A percentile compares a stretch with the other conserved stretches of the same genome.
Conservation (phyloP, 352 stramenopile genomes). For the Pythium guiyangense region DNA sequence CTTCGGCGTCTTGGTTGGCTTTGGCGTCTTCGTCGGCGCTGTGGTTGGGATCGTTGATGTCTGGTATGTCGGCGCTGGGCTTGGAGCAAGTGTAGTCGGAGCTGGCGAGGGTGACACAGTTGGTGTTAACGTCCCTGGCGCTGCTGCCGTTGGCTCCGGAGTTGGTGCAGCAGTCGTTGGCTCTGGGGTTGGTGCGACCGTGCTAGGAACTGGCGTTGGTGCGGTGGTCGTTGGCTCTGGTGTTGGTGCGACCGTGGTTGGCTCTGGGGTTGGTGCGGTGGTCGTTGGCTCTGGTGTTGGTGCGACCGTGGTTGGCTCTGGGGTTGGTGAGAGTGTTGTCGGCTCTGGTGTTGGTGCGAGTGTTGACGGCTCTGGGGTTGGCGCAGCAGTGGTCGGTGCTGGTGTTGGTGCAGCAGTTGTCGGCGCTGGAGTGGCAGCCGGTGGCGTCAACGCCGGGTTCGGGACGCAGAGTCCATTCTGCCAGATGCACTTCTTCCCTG, state of each 20-base stretch:
- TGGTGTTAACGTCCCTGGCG: background rate
- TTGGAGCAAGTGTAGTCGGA: no score
- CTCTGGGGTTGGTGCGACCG: background rate
- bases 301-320: background rate
- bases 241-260: background rate
- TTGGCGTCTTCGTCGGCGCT: no score
- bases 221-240: background rate
- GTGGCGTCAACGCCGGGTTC: constrained; percentile 7
- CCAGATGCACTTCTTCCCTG: constrained; percentile 22
- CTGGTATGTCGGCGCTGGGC: no score
- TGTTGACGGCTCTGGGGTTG: background rate
- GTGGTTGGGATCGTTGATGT: no score
- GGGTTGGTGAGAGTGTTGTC: background rate
- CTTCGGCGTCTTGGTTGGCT: no score
- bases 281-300: background rate
- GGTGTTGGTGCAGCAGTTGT: background rate
- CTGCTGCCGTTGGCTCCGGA: background rate
- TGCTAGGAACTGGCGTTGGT: background rate
- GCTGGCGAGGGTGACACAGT: background rate
- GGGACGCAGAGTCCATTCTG: constrained; percentile 13
- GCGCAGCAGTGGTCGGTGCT: background rate
- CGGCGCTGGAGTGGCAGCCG: background rate
- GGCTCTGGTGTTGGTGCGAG: background rate
- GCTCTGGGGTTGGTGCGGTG: no score
- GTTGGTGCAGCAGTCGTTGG: background rate